Conservation (phyloP, 768 basidiomycete genomes). For the Leccinum uliginosum region DNA sequence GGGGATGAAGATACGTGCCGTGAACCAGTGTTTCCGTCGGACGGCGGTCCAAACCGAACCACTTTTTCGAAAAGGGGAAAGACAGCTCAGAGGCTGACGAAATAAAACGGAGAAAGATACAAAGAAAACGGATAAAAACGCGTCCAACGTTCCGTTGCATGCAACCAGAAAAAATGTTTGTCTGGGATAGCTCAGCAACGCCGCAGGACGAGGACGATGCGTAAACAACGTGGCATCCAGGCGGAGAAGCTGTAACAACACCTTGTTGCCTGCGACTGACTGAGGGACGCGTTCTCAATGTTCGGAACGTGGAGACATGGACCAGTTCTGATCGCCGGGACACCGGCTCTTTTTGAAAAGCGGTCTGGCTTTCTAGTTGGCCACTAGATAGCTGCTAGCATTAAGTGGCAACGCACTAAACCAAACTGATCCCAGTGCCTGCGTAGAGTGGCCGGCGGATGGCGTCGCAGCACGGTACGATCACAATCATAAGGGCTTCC, state of each 20-base stretch:
- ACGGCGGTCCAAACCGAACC: slow-evolving; percentile 6
- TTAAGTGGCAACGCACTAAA: not conserved
- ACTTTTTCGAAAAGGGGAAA: slow-evolving; percentile 1
- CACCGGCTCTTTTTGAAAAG: slow-evolving; percentile 1
- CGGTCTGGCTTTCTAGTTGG: not conserved
- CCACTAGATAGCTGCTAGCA: not conserved
- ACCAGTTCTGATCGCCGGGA: slow-evolving; percentile 1
- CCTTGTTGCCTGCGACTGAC: not conserved
- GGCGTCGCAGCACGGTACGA: not conserved
- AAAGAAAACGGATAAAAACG: not conserved
- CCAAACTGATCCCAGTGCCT: not conserved
- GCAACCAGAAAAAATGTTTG: not conserved
- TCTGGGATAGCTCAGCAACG: not conserved
- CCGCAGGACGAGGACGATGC: not conserved
- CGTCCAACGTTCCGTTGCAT: not conserved
- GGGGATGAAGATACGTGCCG: slow-evolving; percentile 10
- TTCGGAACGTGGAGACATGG: not conserved
- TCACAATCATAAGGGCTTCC: not conserved
- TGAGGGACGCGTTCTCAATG: slow-evolving; percentile 2
- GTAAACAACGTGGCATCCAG: slow-evolving; percentile 12
- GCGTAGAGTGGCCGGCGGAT: slow-evolving; percentile 2
- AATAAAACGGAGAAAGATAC: not conserved
- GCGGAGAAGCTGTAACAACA: not conserved
- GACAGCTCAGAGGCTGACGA: not conserved
- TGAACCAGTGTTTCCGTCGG: not conserved